Conservation (phyloP, 495 filamentous ascomycete genomes). For the Letharia lupina region DNA sequence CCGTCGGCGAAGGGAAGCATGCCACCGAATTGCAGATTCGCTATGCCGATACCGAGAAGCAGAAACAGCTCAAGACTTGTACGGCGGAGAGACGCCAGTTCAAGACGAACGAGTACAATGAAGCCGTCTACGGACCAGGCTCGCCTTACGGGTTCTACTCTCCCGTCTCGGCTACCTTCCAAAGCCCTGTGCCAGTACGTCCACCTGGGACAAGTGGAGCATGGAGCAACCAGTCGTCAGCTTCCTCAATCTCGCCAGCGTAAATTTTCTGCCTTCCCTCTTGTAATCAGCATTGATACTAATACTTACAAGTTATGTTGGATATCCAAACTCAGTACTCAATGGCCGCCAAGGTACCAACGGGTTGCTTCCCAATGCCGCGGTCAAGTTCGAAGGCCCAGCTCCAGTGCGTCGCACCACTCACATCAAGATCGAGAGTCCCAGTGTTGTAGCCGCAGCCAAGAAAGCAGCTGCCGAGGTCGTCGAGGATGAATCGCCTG, state of each 20-base stretch:
- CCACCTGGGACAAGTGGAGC: conserved; percentile 30
- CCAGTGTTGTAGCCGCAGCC: conserved; percentile 21
- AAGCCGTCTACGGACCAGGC: conserved; percentile 31
- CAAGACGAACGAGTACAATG: conserved; percentile 90
- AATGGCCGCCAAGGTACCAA: conserved; percentile 15
- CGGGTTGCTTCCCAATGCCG: background rate
- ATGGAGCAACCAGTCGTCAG: conserved; percentile 40
- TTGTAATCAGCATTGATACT: background rate
- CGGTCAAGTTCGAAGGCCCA: conserved; percentile 6
- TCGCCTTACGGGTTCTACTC: conserved; percentile 19
- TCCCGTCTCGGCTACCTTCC: conserved; percentile 14
- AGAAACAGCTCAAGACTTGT: conserved; percentile 91
- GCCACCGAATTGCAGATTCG: conserved; percentile 80
- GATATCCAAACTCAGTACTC: conserved; percentile 18
- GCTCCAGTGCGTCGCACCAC: conserved; percentile 10
- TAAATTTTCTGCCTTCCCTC: conserved; percentile 26
- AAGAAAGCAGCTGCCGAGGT: conserved; percentile 19
- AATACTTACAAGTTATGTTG: conserved; percentile 13
- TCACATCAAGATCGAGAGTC: conserved; percentile 24
- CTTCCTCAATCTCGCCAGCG: conserved; percentile 44
- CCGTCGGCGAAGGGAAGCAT: conserved; percentile 58
- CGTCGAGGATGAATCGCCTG: conserved; percentile 15
- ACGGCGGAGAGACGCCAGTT: conserved; percentile 88
- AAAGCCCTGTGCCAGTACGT: conserved; percentile 20
- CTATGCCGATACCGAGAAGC: conserved; percentile 90